Evolutionary conservation across 805 yeast genomes (phyloP), one percentile per base, ranked within the genome.

Genomic region (Priceomyces carsonii): DNA sequence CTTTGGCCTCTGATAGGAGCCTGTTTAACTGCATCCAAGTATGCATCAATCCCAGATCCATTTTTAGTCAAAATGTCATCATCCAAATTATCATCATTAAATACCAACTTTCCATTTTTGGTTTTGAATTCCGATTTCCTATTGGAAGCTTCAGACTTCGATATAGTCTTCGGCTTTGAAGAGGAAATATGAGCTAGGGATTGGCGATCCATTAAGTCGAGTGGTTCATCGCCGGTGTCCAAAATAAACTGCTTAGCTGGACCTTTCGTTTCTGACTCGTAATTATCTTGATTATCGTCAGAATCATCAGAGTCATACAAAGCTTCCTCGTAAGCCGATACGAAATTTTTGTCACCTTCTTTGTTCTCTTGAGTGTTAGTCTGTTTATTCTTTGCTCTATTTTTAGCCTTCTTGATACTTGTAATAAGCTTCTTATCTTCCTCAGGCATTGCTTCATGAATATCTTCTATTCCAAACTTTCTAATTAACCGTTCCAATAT

Each of bases 1-100:
- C 79, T 80, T 69, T 87, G 96, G 39, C 97, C 96, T 62, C 96
- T 82, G 3, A 89, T 80, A 19, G 98, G 98, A 16, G 93, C 97
- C 50, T 84, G 85, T 59, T 79, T 83, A 16, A 93, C 88, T 5
- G 99, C 99, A 43, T 89, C 96, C 46, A 89, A 77, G 58, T 93
- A 93, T 0, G 97, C 98, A 55, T 85, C 85, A 45, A 91, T 77
- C 12, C 96, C 95, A 29, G 70, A 56, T 4, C 60, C 61, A 36
- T 68, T 64, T 18, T 63, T 61, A 16, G 55, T 54, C 47, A 66
- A 53, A n/a, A 62, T 62, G 50, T 78, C 83, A 28, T 71, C 72
- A 3, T 63, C 75, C 7, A 57, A 63, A 10, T 60, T 68, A 23
- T 60, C 61, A 34, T 81, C 88, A 38, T 63, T 70, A 50, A 88